Evolutionary conservation across 257 asterid genomes (phyloP).

Genomic region (Voacanga thouarsii): DNA sequence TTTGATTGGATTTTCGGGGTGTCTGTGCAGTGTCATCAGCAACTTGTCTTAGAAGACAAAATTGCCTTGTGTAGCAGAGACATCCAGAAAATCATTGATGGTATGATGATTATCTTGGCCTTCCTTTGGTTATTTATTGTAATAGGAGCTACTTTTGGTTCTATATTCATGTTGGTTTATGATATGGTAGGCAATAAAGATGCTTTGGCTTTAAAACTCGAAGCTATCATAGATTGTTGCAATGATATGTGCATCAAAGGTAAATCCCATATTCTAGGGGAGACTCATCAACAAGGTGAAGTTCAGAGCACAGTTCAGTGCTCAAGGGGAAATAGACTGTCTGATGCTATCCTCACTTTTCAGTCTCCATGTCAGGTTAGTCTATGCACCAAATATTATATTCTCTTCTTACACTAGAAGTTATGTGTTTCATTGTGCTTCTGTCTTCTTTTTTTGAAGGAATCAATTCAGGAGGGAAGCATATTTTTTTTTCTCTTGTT

Average conservation of each 20-base stretch:
- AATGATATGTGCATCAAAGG: conserved; percentile 6
- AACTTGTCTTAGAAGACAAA: conserved; percentile 13
- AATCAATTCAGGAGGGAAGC: not conserved
- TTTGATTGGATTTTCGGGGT: not conserved
- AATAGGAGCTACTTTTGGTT: not conserved
- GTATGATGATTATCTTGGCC: conserved; percentile 15
- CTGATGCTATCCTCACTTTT: conserved; percentile 6
- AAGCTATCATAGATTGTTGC: conserved; percentile 18
- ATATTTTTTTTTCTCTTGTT: not conserved
- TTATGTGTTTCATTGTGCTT: not conserved
- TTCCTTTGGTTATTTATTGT: not conserved
- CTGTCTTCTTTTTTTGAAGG: not conserved
- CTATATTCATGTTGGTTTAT: not conserved
- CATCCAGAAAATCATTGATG: conserved; percentile 28
- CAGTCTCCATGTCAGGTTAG: conserved; percentile 18
- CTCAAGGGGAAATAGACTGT: conserved; percentile 3
- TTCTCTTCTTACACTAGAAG: not conserved
- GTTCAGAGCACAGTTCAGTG: not conserved
- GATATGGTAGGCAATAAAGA: conserved; percentile 18
- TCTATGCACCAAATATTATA: not conserved
- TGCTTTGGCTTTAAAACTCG: conserved; percentile 14
- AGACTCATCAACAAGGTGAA: conserved; percentile 2
- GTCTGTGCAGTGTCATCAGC: conserved; percentile 27
- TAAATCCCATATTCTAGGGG: not conserved
- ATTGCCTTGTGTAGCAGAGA: conserved; percentile 24